Conservation (phyloP, 148 eudicot species). For the Rheum nobile region DNA sequence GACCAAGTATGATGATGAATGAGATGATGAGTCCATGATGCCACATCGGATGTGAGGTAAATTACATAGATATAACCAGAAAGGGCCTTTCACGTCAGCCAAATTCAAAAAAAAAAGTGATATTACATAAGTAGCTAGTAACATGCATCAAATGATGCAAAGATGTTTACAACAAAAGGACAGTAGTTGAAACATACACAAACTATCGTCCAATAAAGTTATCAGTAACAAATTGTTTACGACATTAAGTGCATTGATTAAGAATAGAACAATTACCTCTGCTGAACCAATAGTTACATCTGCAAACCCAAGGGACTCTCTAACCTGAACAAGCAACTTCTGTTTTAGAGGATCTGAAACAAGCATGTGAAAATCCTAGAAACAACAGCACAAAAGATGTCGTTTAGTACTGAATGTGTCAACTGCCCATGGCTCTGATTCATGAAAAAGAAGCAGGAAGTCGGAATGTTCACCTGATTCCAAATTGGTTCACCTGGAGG, state of each 20-base stretch:
- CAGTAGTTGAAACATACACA: neutral
- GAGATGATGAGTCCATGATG: neutral
- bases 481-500: slow-evolving; percentile 97
- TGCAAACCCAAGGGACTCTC: slow-evolving; percentile 77
- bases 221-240: neutral
- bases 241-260: neutral
- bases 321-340: slow-evolving; percentile 57
- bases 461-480: slow-evolving; percentile 61
- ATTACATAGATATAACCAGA: neutral
- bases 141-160: neutral
- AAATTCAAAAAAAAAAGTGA: neutral
- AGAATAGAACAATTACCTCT: slow-evolving; percentile 38
- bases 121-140: neutral
- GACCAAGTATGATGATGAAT: neutral
- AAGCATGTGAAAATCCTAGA: slow-evolving; percentile 85
- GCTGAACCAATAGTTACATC: slow-evolving; percentile 58
- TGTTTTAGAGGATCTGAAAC: slow-evolving; percentile 72
- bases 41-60: neutral
- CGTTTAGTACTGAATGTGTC: neutral
- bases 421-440: neutral
- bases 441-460: neutral
- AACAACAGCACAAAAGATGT: neutral
- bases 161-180: neutral
- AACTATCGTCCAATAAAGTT: neutral
- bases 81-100: neutral